A percentile compares a stretch with the other conserved stretches of the same genome.
These are phyloP conservation scores for Backusella luteola DNA, from an alignment of 192 early-diverging fungal genomes.

Conservation along the genomic window DNA sequence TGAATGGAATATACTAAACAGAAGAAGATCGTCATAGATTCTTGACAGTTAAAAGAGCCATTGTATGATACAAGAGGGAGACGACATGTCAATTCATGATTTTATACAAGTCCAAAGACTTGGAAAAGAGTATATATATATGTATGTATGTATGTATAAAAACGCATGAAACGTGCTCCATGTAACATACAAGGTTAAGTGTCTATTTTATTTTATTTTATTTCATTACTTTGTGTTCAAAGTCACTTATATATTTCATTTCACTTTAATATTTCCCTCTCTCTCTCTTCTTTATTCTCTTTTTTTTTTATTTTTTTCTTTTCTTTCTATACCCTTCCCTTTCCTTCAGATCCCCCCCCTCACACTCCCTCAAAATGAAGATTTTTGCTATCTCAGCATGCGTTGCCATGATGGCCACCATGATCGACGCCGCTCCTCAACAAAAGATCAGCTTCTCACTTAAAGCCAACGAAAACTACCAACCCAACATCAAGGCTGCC, in stretches of 20 bases:
- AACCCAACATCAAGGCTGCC: background rate
- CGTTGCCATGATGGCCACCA: background rate
- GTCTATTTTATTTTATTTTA: background rate
- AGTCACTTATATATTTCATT: background rate
- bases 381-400: background rate
- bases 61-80: background rate
- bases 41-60: background rate
- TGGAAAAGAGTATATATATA: background rate
- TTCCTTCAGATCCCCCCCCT: background rate
- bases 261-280: background rate
- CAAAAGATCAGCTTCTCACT: background rate
- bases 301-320: background rate
- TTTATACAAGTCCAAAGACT: background rate
- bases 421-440: background rate
- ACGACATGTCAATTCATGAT: background rate
- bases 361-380: background rate
- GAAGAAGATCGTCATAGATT: background rate
- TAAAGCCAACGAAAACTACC: background rate
- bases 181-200: background rate
- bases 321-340: background rate
- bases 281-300: background rate
- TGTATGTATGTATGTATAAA: too few relatives aligned
- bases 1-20: background rate
- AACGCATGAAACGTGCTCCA: background rate
- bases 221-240: background rate